Conservation (phyloP, 495 filamentous ascomycete species). For the Poronia punctata region DNA sequence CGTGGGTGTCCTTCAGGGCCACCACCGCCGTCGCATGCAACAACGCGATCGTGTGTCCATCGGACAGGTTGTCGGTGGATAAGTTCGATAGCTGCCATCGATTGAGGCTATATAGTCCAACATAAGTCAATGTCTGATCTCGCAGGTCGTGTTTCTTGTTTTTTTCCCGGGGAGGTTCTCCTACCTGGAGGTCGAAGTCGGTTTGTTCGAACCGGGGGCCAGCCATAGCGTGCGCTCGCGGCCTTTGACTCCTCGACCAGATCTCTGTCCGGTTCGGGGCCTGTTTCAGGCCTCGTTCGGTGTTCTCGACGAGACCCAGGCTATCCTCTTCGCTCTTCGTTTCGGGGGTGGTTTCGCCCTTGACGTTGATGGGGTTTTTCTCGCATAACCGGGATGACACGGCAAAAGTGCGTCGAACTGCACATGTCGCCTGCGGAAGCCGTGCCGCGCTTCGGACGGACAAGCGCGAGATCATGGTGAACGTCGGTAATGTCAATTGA, state of each 20-base stretch:
- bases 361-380: slow-evolving; percentile 45
- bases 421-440: slow-evolving; percentile 17
- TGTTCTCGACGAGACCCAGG: slow-evolving; percentile 55
- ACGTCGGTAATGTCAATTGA: slow-evolving; percentile 26
- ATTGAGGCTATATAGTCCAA: slow-evolving; percentile 59
- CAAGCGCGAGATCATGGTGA: slow-evolving; percentile 49
- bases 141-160: neutral
- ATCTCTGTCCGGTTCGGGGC: slow-evolving; percentile 76
- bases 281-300: slow-evolving; percentile 58
- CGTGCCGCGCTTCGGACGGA: slow-evolving; percentile 17
- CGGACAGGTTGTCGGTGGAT: slow-evolving; percentile 93
- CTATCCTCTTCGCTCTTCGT: slow-evolving; percentile 26
- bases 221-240: slow-evolving; percentile 72
- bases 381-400: slow-evolving; percentile 32
- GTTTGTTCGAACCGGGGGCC: slow-evolving; percentile 97
- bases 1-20: slow-evolving; percentile 85
- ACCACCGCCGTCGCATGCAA: slow-evolving; percentile 89
- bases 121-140: slow-evolving; percentile 6
- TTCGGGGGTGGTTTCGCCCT: slow-evolving; percentile 47
- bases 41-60: slow-evolving; percentile 75
- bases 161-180: slow-evolving; percentile 22
- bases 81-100: slow-evolving; percentile 83
- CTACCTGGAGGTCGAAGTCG: slow-evolving; percentile 80
- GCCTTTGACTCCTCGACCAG: slow-evolving; percentile 81
- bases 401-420: slow-evolving; percentile 28